phyloP scores from a whole-genome alignment of 108 stramenopile species.

The Pseudonitzschia multistriata region DNA sequence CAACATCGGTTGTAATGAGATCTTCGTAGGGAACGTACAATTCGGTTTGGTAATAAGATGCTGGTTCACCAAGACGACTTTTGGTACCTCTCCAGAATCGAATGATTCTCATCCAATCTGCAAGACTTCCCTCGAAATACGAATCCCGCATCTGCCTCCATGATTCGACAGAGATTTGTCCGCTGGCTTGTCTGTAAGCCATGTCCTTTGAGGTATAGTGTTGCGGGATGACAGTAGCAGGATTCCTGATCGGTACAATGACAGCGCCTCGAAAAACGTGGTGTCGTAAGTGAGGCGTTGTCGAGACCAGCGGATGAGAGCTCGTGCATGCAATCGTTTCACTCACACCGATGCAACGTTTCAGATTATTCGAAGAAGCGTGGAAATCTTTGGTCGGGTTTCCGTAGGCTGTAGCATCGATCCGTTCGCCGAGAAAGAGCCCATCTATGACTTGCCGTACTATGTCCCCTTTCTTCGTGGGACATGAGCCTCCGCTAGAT shows the following conservation, averaged over 20 bases:
- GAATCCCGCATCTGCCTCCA: conserved; percentile 55
- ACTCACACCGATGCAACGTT: conserved; percentile 25
- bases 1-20: conserved; percentile 23
- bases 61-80: not conserved
- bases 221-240: conserved; percentile 56
- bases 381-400: conserved; percentile 29
- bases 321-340: conserved; percentile 29
- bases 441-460: conserved; percentile 18
- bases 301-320: conserved; percentile 24
- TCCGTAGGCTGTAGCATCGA: not conserved
- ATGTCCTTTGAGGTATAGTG: conserved; percentile 48
- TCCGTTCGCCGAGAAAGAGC: not conserved
- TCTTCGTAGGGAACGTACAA: conserved; percentile 53
- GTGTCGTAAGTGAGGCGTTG: conserved; percentile 18
- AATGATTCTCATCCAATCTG: conserved; percentile 46
- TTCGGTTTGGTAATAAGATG: conserved; percentile 30
- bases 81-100: conserved; percentile 42
- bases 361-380: conserved; percentile 21
- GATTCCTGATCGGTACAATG: conserved; percentile 41
- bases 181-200: conserved; percentile 43
- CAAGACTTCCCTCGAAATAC: conserved; percentile 31
- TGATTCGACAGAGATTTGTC: conserved; percentile 37
- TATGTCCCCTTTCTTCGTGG: conserved; percentile 27
- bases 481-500: conserved; percentile 23
- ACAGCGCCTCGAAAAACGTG: conserved; percentile 20